Evolutionary conservation across 805 yeast species (phyloP).

Genomic region (Nakazawaea siamensis): DNA sequence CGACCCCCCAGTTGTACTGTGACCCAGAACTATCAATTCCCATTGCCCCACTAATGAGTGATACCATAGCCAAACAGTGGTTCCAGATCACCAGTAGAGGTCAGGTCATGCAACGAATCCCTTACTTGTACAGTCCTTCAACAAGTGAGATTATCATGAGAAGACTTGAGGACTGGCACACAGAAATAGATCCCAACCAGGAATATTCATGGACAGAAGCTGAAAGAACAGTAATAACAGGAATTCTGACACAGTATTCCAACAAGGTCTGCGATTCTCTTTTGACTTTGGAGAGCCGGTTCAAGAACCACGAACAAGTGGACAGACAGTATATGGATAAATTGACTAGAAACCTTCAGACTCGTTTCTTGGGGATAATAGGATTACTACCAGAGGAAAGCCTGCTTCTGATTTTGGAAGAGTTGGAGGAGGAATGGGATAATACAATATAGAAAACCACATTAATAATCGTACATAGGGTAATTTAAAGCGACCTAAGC

Average conservation of each 20-base stretch:
- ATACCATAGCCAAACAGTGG: conserved; percentile 41
- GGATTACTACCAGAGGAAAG: conserved; percentile 1
- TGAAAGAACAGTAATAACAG: conserved; percentile 28
- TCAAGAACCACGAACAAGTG: not conserved
- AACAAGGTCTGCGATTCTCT: conserved; percentile 7
- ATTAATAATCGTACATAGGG: not conserved
- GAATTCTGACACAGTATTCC: conserved; percentile 19
- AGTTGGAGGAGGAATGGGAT: conserved; percentile 7
- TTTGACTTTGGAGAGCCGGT: not conserved
- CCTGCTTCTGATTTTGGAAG: conserved; percentile 1
- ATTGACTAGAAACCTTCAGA: not conserved
- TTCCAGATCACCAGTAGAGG: conserved; percentile 23
- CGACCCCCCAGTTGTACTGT: conserved; percentile 23
- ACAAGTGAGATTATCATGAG: conserved; percentile 17
- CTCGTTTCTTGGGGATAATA: not conserved
- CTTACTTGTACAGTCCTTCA: conserved; percentile 44
- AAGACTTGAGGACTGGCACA: not conserved
- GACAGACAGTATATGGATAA: not conserved
- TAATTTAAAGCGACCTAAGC: not conserved
- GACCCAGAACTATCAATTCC: conserved; percentile 30
- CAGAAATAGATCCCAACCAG: conserved; percentile 39
- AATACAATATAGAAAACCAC: not conserved
- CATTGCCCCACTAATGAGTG: conserved; percentile 51
- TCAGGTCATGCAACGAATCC: conserved; percentile 38
- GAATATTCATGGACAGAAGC: conserved; percentile 29